Percentiles rank a stretch among this genome's conserved stretches.
Conservation (phyloP, 148 eudicot genomes). For the Fagopyrum tataricum region DNA sequence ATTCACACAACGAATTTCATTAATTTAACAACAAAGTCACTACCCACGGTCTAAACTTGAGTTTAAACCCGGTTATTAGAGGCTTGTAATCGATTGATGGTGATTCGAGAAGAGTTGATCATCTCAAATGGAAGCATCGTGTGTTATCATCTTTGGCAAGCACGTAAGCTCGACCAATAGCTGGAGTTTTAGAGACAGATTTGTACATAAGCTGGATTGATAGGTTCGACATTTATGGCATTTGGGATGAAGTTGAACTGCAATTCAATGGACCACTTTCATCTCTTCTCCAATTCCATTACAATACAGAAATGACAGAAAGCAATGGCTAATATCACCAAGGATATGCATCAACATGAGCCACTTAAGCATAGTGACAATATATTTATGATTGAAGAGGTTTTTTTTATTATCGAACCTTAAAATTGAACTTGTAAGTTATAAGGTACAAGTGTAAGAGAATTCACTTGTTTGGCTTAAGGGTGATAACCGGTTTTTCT, state of each 20-base stretch:
- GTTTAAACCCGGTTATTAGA: not conserved
- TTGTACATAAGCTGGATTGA: slow-evolving; percentile 5
- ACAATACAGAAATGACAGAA: not conserved
- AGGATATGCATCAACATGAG: not conserved
- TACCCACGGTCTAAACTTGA: not conserved
- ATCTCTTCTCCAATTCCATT: not conserved
- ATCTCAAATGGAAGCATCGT: not conserved
- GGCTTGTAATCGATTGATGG: not conserved
- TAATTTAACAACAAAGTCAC: not conserved
- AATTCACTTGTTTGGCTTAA: no score
- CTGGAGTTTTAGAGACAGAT: not conserved
- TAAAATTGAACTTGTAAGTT: not conserved
- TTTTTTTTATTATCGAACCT: no score
- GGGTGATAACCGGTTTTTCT: no score
- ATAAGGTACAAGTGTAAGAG: no score
- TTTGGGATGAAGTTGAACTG: not conserved
- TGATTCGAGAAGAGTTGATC: not conserved
- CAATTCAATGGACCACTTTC: slow-evolving; percentile 2
- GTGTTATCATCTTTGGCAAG: not conserved
- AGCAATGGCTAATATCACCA: not conserved
- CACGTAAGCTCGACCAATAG: not conserved
- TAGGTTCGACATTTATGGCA: not conserved
- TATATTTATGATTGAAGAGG: not conserved
- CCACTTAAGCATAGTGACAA: not conserved
- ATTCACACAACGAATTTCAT: no score